Conservation (phyloP, 768 basidiomycete species). For the Leccinum aurantiacum region DNA sequence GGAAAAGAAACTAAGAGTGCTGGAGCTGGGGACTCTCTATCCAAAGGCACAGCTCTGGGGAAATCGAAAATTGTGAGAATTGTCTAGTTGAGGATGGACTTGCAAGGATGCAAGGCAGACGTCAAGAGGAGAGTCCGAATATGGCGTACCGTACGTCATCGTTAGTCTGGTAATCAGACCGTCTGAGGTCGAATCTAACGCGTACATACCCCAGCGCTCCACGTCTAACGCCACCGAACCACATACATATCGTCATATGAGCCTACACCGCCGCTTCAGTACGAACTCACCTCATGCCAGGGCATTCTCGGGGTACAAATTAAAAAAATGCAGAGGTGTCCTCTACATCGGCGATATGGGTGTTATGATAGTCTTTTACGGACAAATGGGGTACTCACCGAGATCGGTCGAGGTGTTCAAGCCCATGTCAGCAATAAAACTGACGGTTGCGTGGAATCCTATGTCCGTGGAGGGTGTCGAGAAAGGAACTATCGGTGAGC, state of each 20-base stretch:
- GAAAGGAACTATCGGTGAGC: slow-evolving; percentile 84
- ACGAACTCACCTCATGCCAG: slow-evolving; percentile 84
- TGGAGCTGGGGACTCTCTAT: no score
- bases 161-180: no score
- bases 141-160: no score
- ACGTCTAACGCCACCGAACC: slow-evolving; percentile 85
- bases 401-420: no score
- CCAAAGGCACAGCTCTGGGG: no score
- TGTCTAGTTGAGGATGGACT: no score
- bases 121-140: no score
- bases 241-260: slow-evolving; percentile 79
- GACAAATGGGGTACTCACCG: slow-evolving; percentile 26
- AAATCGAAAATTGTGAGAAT: no score
- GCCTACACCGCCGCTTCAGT: slow-evolving; percentile 42
- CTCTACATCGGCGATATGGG: slow-evolving; percentile 81
- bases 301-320: slow-evolving; percentile 64
- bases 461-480: slow-evolving; percentile 89
- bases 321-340: slow-evolving; percentile 74
- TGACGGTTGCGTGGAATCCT: no score
- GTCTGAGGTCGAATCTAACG: background rate
- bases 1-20: no score
- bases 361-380: slow-evolving; percentile 92
- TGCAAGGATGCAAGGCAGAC: no score
- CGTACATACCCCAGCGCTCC: slow-evolving; percentile 71
- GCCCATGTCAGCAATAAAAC: no score